phyloP scores from a whole-genome alignment of 163 green algal genomes.

The Scenedesmus sp. region DNA sequence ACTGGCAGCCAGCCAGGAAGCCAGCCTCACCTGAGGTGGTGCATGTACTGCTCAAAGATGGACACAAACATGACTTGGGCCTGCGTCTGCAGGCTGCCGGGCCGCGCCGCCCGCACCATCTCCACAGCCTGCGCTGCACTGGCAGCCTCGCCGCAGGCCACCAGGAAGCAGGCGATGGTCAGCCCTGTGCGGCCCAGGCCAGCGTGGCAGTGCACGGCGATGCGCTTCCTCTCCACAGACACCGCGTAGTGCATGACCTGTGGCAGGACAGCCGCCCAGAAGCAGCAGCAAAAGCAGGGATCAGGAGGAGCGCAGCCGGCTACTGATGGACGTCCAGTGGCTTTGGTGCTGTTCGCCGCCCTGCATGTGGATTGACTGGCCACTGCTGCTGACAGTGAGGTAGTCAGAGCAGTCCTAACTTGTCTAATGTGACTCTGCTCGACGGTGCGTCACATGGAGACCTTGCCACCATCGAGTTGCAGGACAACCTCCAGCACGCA shows the following conservation, averaged over 20 bases:
- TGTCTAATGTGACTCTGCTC: too few relatives aligned
- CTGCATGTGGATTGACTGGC: too few relatives aligned
- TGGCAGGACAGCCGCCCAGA: not conserved
- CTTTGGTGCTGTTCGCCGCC: not conserved
- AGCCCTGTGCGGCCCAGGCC: constrained; percentile 81
- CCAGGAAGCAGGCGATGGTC: constrained; percentile 74
- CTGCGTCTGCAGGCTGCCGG: constrained; percentile 74
- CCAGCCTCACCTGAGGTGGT: constrained; percentile 62
- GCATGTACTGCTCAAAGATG: constrained; percentile 75
- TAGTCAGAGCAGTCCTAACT: too few relatives aligned
- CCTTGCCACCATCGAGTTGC: too few relatives aligned
- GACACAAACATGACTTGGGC: constrained; percentile 73
- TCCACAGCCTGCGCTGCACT: constrained; percentile 51
- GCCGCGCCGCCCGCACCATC: constrained; percentile 54
- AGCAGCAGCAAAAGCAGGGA: not conserved
- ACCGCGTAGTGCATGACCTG: constrained; percentile 77
- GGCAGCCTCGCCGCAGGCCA: constrained; percentile 57
- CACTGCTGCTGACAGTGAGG: too few relatives aligned
- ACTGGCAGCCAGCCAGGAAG: not conserved
- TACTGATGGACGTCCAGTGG: not conserved
- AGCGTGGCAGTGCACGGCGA: constrained; percentile 84
- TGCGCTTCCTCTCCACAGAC: constrained; percentile 61
- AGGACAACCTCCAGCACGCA: too few relatives aligned
- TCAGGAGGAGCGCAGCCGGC: not conserved
- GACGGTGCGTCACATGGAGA: too few relatives aligned